These are phyloP conservation scores for Puccinia coronata DNA, from an alignment of 1,284 basidiomycete genomes.

Conservation along the genomic window DNA sequence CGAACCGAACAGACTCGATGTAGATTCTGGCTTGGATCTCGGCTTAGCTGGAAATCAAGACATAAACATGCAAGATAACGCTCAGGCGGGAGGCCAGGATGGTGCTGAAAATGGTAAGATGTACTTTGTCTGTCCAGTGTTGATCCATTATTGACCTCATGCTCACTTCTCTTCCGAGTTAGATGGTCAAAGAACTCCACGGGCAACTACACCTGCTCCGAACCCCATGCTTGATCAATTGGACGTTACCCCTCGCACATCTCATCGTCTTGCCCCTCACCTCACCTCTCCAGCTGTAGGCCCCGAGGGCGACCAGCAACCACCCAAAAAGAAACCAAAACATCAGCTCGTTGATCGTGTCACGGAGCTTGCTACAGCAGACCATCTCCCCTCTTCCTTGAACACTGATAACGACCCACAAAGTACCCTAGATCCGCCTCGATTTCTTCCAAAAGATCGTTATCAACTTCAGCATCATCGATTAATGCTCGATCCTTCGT, in stretches of 20 bases:
- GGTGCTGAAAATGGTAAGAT: neutral
- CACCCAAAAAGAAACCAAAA: slow-evolving; percentile 19
- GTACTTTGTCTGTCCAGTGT: neutral
- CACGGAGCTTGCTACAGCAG: slow-evolving; percentile 26
- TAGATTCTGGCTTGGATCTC: slow-evolving; percentile 13
- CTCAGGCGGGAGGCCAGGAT: neutral
- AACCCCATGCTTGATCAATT: slow-evolving; percentile 27
- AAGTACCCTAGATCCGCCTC: slow-evolving; percentile 13
- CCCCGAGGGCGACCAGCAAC: slow-evolving; percentile 12
- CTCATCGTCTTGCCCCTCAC: slow-evolving; percentile 36
- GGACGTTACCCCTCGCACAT: slow-evolving; percentile 37
- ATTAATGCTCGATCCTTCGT: slow-evolving; percentile 19
- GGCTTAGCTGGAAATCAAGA: slow-evolving; percentile 9
- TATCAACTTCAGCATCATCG: slow-evolving; percentile 27
- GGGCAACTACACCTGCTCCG: neutral
- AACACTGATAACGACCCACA: slow-evolving; percentile 1
- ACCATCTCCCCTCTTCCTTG: neutral
- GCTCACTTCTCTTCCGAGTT: neutral
- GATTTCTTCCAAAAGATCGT: slow-evolving; percentile 35
- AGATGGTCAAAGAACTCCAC: slow-evolving; percentile 26
- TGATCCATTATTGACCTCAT: neutral
- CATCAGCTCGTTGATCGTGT: slow-evolving; percentile 34
- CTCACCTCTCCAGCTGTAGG: slow-evolving; percentile 24
- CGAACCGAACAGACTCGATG: slow-evolving; percentile 4
- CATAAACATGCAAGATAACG: neutral